These are phyloP conservation scores for Psilocybe cubensis DNA, from an alignment of 768 basidiomycete species.

Conservation along the genomic window DNA sequence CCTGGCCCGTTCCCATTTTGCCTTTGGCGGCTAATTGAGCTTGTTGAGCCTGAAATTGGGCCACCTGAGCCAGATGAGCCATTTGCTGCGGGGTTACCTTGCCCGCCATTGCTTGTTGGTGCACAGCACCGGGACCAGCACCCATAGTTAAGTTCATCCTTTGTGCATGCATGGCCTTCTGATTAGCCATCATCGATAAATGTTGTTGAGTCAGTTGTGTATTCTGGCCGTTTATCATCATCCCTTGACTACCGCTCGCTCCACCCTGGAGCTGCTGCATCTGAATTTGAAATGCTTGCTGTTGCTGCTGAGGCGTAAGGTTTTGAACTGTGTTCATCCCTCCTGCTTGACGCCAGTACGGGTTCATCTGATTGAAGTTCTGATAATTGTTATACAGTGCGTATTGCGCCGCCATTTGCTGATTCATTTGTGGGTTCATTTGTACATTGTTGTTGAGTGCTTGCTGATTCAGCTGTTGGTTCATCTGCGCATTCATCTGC, in stretches of 20 bases:
- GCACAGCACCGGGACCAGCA: slow-evolving; percentile 1
- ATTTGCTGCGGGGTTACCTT: slow-evolving; percentile 13
- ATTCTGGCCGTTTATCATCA: slow-evolving; percentile 4
- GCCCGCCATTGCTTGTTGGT: slow-evolving; percentile 5
- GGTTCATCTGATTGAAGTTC: not conserved
- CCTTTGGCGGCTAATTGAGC: not conserved
- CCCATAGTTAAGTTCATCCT: slow-evolving; percentile 5
- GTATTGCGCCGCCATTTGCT: no score
- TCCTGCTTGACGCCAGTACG: not conserved
- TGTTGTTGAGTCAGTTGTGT: not conserved
- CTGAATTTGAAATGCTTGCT: slow-evolving; percentile 7
- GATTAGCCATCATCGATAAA: no score
- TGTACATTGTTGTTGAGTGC: slow-evolving; percentile 13
- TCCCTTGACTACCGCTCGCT: not conserved
- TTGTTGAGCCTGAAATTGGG: not conserved
- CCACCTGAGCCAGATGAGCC: not conserved
- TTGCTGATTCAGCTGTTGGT: slow-evolving; percentile 13
- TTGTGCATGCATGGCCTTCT: not conserved
- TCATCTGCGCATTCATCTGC: slow-evolving; percentile 1
- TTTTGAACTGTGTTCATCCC: not conserved
- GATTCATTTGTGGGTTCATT: not conserved
- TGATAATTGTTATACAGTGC: not conserved
- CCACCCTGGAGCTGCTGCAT: slow-evolving; percentile 11
- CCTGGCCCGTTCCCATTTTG: not conserved
- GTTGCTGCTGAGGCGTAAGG: not conserved